Conservation (phyloP, 371 early-diverging fungal species). For the Zychaea mexicana region DNA sequence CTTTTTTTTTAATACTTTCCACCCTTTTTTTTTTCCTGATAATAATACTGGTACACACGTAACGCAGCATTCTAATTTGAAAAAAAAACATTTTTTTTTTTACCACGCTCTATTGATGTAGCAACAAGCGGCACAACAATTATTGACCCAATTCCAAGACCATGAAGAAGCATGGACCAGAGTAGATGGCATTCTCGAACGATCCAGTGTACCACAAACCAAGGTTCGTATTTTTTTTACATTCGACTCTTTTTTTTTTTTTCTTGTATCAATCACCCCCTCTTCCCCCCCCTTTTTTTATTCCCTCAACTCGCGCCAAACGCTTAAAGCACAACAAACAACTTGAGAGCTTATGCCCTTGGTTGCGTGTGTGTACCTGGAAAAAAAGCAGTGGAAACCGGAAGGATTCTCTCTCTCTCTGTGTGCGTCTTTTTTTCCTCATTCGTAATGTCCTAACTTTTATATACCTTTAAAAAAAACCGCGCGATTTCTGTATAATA, state of each 20-base stretch:
- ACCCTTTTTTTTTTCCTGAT: background rate
- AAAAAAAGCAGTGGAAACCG: no score
- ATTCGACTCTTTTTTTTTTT: background rate
- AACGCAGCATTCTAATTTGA: no score
- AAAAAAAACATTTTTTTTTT: constrained; percentile 2
- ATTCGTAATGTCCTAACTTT: background rate
- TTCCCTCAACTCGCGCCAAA: no score
- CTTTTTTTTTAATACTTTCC: background rate
- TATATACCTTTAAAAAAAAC: background rate
- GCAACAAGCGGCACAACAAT: constrained; percentile 82
- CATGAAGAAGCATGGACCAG: constrained; percentile 97
- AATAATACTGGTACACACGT: background rate
- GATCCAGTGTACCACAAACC: constrained; percentile 78
- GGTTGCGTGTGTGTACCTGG: background rate
- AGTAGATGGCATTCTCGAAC: constrained; percentile 93
- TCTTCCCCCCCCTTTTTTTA: background rate
- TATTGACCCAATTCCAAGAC: constrained; percentile 94
- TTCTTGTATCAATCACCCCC: background rate
- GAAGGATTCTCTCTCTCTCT: no score
- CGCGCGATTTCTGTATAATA: constrained; percentile 33
- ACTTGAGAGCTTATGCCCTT: no score
- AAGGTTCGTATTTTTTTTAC: constrained; percentile 66
- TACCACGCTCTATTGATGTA: constrained; percentile 38
- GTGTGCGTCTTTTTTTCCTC: background rate
- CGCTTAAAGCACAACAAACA: no score